phyloP scores from a whole-genome alignment of 2,329 filamentous ascomycete species.

The Hysterium pulicare region DNA sequence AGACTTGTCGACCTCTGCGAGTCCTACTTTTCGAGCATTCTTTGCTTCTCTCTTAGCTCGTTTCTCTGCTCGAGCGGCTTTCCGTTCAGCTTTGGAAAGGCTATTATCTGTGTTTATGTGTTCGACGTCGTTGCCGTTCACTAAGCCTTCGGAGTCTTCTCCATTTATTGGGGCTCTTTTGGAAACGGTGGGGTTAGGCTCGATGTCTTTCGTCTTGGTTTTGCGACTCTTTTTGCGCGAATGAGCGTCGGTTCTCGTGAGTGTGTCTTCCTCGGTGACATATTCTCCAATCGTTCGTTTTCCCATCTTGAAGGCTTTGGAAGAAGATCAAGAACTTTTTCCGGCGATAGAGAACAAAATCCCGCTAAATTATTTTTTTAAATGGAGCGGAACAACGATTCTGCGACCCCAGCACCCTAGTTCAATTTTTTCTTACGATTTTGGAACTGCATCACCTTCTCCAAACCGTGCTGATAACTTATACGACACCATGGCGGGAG shows the following conservation, averaged over 20 bases:
- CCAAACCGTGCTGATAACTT: too few species aligned
- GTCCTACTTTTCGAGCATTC: slow-evolving; percentile 19
- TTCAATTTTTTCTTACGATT: too few species aligned
- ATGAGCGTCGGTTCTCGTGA: slow-evolving; percentile 15
- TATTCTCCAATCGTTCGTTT: slow-evolving; percentile 36
- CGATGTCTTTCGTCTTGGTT: slow-evolving; percentile 30
- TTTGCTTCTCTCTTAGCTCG: slow-evolving; percentile 37
- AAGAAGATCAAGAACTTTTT: too few species aligned
- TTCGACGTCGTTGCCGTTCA: slow-evolving; percentile 17
- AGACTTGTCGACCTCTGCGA: neutral
- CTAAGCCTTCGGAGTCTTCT: slow-evolving; percentile 11
- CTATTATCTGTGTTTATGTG: slow-evolving; percentile 24
- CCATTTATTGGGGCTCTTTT: neutral
- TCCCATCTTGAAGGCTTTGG: slow-evolving; percentile 23
- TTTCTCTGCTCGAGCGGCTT: slow-evolving; percentile 41
- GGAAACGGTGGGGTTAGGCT: neutral
- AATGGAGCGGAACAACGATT: too few species aligned
- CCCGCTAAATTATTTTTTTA: too few species aligned
- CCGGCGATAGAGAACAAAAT: too few species aligned
- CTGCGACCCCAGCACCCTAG: too few species aligned
- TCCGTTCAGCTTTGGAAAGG: slow-evolving; percentile 41
- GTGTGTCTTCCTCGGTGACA: slow-evolving; percentile 22
- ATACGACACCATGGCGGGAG: too few species aligned
- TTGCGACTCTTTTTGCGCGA: slow-evolving; percentile 39
- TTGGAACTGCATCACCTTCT: too few species aligned